Evolutionary conservation across 805 yeast genomes (phyloP).

Genomic region (Yarrowia hollandica): DNA sequence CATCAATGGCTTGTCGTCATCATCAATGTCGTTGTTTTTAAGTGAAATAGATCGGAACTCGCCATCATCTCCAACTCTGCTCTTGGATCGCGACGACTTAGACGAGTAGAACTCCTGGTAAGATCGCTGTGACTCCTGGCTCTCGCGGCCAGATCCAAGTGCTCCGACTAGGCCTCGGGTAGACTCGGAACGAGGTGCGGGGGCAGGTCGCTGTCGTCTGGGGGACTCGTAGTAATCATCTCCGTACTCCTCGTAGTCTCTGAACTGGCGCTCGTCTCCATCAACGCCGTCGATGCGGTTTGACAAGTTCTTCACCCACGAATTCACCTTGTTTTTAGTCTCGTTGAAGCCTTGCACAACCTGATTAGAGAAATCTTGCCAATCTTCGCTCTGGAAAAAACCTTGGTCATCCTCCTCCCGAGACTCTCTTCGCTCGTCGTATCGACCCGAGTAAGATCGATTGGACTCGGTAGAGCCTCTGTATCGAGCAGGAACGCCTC

Average conservation of each 20-base stretch:
- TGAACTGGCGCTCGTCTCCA: constrained; percentile 24
- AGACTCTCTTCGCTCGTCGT: constrained; percentile 33
- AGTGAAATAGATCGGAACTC: constrained; percentile 24
- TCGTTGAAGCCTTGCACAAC: constrained; percentile 77
- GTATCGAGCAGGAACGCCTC: constrained; percentile 23
- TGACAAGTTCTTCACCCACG: constrained; percentile 73
- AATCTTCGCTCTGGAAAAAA: constrained; percentile 43
- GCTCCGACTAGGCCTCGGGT: constrained; percentile 34
- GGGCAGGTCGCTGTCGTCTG: constrained; percentile 31
- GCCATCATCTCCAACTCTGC: constrained; percentile 21
- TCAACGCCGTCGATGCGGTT: constrained; percentile 50
- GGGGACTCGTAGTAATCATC: constrained; percentile 18
- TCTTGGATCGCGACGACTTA: constrained; percentile 25
- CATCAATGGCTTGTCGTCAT: constrained; percentile 40
- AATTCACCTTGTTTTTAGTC: constrained; percentile 69
- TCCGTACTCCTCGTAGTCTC: constrained; percentile 32
- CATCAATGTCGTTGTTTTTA: constrained; percentile 37
- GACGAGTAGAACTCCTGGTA: constrained; percentile 24
- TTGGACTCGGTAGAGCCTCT: constrained; percentile 28
- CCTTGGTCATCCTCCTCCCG: constrained; percentile 35
- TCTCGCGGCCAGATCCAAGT: constrained; percentile 30
- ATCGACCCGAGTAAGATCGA: constrained; percentile 36
- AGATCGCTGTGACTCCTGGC: constrained; percentile 28
- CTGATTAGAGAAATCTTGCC: constrained; percentile 60
- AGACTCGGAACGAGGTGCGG: constrained; percentile 20